phyloP scores from a whole-genome alignment of 164 flowering plant species.

The Stephania yunnanensis region DNA sequence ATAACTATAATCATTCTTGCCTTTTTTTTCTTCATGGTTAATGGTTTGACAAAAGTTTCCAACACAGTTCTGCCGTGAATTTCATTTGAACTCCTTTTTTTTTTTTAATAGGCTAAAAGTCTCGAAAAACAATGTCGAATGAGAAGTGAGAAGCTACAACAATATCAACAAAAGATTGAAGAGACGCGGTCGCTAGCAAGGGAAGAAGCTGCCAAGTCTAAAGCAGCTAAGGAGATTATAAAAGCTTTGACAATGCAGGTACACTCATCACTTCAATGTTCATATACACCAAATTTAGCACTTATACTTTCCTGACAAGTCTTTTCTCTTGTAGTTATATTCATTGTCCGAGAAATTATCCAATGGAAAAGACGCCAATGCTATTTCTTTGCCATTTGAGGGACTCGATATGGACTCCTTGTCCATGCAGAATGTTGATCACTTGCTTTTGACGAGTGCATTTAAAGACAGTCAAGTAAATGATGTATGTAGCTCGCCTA shows the following conservation, averaged over 20 bases:
- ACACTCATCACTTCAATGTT: slow-evolving; percentile 10
- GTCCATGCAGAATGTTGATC: slow-evolving; percentile 8
- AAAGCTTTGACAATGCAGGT: slow-evolving; percentile 49
- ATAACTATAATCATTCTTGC: not conserved
- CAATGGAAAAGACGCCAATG: slow-evolving; percentile 22
- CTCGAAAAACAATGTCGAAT: slow-evolving; percentile 39
- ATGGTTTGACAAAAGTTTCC: not conserved
- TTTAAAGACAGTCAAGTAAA: slow-evolving; percentile 23
- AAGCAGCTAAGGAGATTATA: slow-evolving; percentile 68
- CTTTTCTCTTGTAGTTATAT: slow-evolving; percentile 36
- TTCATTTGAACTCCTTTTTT: not conserved
- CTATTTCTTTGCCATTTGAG: slow-evolving; percentile 6
- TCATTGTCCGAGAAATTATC: slow-evolving; percentile 32
- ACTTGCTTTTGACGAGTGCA: slow-evolving; percentile 6
- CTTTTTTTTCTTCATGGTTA: not conserved
- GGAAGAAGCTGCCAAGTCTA: slow-evolving; percentile 59
- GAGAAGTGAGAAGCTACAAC: slow-evolving; percentile 37
- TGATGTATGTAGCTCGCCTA: slow-evolving; percentile 26
- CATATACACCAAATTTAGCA: not conserved
- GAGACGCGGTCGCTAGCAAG: slow-evolving; percentile 52
- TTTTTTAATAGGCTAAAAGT: slow-evolving; percentile 31
- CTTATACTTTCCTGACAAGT: not conserved
- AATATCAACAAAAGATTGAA: slow-evolving; percentile 39
- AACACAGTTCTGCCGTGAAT: not conserved
- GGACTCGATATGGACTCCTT: slow-evolving; percentile 17